Percentiles rank a stretch among this genome's conserved stretches.
phyloP scores from a whole-genome alignment of 768 basidiomycete species.

The Lactarius sanguifluus region DNA sequence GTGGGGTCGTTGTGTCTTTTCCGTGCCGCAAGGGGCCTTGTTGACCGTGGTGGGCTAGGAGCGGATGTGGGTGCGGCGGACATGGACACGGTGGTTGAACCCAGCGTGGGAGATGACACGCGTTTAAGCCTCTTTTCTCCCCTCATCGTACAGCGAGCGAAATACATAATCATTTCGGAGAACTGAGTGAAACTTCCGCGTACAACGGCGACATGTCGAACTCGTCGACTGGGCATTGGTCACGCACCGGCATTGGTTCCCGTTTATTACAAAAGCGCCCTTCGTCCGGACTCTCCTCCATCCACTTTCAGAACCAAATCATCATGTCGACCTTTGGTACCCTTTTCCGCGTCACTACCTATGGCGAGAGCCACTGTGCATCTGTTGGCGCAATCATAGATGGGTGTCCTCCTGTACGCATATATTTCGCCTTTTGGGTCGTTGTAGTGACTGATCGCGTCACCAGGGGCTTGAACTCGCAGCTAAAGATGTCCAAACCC shows the following conservation, averaged over 20 bases:
- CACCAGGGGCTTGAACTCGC: conserved; percentile 77
- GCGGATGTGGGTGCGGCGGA: conserved; percentile 18
- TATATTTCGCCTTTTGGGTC: not conserved
- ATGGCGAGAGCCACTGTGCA: conserved; percentile 95
- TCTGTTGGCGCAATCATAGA: conserved; percentile 98
- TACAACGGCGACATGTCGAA: conserved; percentile 10
- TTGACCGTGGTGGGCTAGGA: conserved; percentile 19
- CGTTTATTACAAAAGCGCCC: conserved; percentile 1
- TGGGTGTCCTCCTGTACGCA: conserved; percentile 88
- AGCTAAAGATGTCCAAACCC: conserved; percentile 83
- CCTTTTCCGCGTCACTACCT: conserved; percentile 93
- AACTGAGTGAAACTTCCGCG: conserved; percentile 11
- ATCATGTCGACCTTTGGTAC: conserved; percentile 92
- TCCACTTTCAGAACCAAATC: conserved; percentile 9
- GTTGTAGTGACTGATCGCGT: not conserved
- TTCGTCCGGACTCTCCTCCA: not conserved
- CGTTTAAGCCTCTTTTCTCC: not conserved
- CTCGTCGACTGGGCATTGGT: conserved; percentile 5
- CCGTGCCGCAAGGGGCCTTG: conserved; percentile 33
- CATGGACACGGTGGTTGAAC: conserved; percentile 17
- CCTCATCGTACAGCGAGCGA: not conserved
- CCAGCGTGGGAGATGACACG: conserved; percentile 22
- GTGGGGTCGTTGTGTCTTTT: conserved; percentile 48
- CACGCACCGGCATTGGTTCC: conserved; percentile 9
- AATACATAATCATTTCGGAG: conserved; percentile 21